Conservation (phyloP, 1,284 basidiomycete genomes). For the Laetiporus sulphureus region DNA sequence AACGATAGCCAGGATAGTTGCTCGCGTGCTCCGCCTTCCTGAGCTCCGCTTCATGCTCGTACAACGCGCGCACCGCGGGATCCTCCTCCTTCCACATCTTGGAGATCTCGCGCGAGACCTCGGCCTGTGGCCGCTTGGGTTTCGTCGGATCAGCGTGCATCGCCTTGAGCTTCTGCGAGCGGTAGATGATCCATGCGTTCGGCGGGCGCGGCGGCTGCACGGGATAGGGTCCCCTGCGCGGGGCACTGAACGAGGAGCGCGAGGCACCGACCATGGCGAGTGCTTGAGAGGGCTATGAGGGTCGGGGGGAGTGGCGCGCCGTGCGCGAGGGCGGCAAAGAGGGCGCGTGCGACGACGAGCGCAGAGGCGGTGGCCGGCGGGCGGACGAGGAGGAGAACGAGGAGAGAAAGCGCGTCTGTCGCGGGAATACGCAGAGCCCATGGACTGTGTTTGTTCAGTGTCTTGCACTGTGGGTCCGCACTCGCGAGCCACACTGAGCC, state of each 20-base stretch:
- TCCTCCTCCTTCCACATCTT: constrained; percentile 63
- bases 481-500: too few relatives aligned
- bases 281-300: neutral
- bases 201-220: constrained; percentile 63
- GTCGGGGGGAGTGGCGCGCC: neutral
- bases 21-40: constrained; percentile 62
- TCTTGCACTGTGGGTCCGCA: constrained; percentile 12
- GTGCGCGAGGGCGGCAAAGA: neutral
- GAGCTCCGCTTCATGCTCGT: constrained; percentile 63
- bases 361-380: neutral
- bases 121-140: constrained; percentile 54
- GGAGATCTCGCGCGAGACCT: constrained; percentile 68
- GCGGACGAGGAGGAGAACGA: neutral
- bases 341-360: neutral
- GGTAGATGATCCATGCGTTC: constrained; percentile 92
- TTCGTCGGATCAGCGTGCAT: constrained; percentile 32
- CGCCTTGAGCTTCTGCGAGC: constrained; percentile 54
- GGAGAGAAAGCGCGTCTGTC: constrained; percentile 1
- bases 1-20: constrained; percentile 69
- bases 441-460: constrained; percentile 6
- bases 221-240: constrained; percentile 7
- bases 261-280: constrained; percentile 3
- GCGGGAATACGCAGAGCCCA: constrained; percentile 1
- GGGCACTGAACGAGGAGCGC: neutral
- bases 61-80: constrained; percentile 46